These are phyloP conservation scores for Trametes versicolor DNA, from an alignment of 1,284 basidiomycete species.

Conservation along the genomic window DNA sequence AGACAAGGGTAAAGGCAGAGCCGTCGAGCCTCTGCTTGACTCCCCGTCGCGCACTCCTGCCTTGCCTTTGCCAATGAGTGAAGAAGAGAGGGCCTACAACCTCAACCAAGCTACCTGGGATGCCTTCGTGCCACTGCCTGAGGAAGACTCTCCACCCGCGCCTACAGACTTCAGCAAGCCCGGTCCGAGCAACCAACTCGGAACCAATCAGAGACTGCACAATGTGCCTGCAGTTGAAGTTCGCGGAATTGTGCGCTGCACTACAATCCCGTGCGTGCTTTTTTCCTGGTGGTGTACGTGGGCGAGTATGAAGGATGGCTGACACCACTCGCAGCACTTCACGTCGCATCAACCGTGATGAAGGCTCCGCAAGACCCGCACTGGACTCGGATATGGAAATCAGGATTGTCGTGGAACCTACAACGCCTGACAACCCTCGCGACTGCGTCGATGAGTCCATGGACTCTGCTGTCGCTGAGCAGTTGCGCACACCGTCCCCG, in stretches of 20 bases:
- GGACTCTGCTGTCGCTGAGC: neutral
- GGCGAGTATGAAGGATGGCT: neutral
- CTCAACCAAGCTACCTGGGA: neutral
- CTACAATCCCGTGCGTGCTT: slow-evolving; percentile 2
- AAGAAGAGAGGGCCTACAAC: neutral
- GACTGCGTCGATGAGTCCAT: neutral
- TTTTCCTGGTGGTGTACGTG: neutral
- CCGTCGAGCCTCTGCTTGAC: neutral
- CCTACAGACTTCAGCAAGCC: neutral
- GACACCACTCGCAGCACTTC: neutral
- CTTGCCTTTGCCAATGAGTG: neutral
- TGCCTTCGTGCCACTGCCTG: neutral
- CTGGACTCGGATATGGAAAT: too few relatives aligned
- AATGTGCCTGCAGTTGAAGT: neutral
- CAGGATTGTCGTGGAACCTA: too few relatives aligned
- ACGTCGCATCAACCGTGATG: slow-evolving; percentile 4
- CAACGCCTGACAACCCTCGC: neutral
- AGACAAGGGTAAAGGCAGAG: slow-evolving; percentile 8
- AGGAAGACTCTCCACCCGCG: neutral
- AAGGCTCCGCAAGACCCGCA: neutral
- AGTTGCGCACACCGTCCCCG: neutral
- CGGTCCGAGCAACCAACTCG: neutral
- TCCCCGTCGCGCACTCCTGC: too few relatives aligned
- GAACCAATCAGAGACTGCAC: too few relatives aligned
- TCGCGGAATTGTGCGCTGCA: neutral